Conservation (phyloP, 805 yeast genomes). For the Nakazawaea anatomiae region DNA sequence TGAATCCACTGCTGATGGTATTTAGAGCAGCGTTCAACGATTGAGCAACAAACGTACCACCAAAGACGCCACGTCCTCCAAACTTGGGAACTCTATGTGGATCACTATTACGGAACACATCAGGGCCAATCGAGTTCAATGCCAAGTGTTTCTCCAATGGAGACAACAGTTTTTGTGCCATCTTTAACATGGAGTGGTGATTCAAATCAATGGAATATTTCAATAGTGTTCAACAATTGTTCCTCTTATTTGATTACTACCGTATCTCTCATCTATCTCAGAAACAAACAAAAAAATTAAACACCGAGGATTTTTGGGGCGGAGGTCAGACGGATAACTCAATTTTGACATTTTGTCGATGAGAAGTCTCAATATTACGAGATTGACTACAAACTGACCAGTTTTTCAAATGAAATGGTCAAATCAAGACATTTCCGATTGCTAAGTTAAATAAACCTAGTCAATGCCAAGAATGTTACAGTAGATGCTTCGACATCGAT, state of each 20-base stretch:
- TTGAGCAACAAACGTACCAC: constrained; percentile 45
- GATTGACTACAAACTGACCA: no score
- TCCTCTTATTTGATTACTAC: no score
- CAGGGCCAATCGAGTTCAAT: constrained; percentile 1
- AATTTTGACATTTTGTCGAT: no score
- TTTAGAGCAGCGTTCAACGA: constrained; percentile 54
- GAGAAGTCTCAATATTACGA: no score
- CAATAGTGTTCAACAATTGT: no score
- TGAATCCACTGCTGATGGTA: constrained; percentile 38
- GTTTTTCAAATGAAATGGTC: no score
- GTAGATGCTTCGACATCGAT: no score
- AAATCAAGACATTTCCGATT: no score
- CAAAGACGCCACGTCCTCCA: constrained; percentile 3
- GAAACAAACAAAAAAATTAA: background rate
- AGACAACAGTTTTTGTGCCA: background rate
- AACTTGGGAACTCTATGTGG: background rate
- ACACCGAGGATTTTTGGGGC: background rate
- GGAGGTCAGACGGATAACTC: no score
- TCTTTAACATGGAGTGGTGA: background rate
- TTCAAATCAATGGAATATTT: no score
- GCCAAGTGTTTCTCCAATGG: constrained; percentile 7
- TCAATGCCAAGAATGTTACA: no score
- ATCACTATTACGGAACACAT: constrained; percentile 3
- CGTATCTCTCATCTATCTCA: background rate
- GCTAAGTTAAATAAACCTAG: no score